Conservation (phyloP, 305 asterid genomes). For the Fraxinus velutina region DNA sequence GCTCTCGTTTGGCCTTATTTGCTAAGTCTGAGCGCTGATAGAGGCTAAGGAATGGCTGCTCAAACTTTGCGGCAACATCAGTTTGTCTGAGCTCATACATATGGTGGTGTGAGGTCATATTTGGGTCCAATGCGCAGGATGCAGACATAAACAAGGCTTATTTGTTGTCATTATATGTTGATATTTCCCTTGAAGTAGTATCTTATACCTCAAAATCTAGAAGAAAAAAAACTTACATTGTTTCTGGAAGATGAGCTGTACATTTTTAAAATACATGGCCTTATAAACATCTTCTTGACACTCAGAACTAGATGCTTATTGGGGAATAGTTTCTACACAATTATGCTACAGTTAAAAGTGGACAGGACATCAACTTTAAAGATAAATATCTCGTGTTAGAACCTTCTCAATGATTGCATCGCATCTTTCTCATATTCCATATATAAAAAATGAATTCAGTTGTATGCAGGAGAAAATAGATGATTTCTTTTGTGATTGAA, state of each 20-base stretch:
- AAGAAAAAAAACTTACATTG: not conserved
- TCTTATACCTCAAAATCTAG: not conserved
- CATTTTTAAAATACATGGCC: not conserved
- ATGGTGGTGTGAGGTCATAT: not conserved
- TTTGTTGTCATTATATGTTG: not conserved
- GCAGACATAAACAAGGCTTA: not conserved
- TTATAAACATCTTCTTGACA: not conserved
- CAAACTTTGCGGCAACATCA: not conserved
- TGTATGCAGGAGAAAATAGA: not conserved
- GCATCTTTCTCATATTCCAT: not conserved
- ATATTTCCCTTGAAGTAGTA: not conserved
- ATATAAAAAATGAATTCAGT: not conserved
- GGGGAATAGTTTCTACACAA: not conserved
- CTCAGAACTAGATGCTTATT: not conserved
- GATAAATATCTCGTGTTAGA: not conserved
- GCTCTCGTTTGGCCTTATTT: not conserved
- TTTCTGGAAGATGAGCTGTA: not conserved
- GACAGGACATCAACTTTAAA: not conserved
- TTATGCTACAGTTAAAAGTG: not conserved
- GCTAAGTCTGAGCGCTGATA: not conserved
- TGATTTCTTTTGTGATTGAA: not conserved
- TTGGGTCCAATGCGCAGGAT: not conserved
- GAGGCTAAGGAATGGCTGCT: not conserved
- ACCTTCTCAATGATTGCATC: not conserved
- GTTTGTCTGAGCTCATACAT: not conserved